Evolutionary conservation across 129 eudicot species (phyloP).

Genomic region (Chrysanthemum makinoi): DNA sequence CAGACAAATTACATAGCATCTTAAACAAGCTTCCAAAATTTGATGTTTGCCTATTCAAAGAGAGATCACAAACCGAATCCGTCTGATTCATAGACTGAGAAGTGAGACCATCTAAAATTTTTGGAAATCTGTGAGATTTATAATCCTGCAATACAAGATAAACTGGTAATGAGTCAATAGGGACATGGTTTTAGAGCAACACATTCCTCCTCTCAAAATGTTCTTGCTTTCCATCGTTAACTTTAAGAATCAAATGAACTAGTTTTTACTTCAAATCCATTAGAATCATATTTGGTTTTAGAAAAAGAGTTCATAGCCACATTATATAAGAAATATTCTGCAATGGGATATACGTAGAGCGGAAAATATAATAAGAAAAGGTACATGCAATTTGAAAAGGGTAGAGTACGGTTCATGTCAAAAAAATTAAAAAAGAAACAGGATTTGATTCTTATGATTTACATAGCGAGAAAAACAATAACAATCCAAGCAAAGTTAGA

Average conservation of each 20-base stretch:
- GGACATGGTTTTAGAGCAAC: too few relatives aligned
- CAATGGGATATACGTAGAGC: neutral
- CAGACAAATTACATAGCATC: slow-evolving; percentile 12
- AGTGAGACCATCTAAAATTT: neutral
- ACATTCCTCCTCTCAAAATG: too few relatives aligned
- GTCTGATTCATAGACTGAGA: neutral
- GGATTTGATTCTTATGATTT: neutral
- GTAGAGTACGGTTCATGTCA: too few relatives aligned
- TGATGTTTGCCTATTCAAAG: neutral
- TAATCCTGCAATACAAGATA: slow-evolving; percentile 17
- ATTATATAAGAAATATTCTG: neutral
- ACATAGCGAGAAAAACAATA: neutral
- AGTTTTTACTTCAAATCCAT: neutral
- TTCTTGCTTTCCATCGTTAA: neutral
- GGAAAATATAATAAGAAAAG: neutral
- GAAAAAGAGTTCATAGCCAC: neutral
- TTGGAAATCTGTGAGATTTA: slow-evolving; percentile 1
- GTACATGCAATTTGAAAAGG: neutral
- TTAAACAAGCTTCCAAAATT: slow-evolving; percentile 7
- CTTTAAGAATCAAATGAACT: neutral
- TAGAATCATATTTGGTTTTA: slow-evolving; percentile 6
- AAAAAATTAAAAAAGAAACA: slow-evolving; percentile 4
- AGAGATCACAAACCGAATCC: slow-evolving; percentile 2
- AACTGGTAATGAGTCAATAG: neutral
- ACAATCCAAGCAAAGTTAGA: neutral